A percentile compares a stretch with the other conserved stretches of the same genome.
phyloP scores from a whole-genome alignment of 768 basidiomycete species.

The Panellus pusillus region DNA sequence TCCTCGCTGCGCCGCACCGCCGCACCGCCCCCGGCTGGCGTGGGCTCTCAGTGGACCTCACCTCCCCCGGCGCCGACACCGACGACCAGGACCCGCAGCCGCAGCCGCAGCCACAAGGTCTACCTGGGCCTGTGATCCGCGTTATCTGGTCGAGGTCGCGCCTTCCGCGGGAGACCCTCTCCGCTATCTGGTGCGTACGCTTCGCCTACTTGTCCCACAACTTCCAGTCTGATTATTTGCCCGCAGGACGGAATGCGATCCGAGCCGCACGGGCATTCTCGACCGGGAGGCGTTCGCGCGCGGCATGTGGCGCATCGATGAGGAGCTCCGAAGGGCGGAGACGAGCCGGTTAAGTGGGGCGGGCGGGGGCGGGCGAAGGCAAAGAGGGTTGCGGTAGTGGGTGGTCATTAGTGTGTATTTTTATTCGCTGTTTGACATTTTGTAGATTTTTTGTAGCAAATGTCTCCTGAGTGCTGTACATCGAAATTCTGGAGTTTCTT shows the following conservation, averaged over 20 bases:
- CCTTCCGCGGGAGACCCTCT: slow-evolving; percentile 32
- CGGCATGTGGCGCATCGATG: slow-evolving; percentile 88
- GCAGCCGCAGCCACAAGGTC: slow-evolving; percentile 3
- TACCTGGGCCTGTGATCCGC: slow-evolving; percentile 9
- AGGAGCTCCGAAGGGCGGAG: slow-evolving; percentile 64
- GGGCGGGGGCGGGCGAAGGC: no score
- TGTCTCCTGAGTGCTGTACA: no score
- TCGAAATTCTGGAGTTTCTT: no score
- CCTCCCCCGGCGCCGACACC: slow-evolving; percentile 9
- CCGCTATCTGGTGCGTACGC: slow-evolving; percentile 63
- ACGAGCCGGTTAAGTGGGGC: not conserved
- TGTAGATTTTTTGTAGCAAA: no score
- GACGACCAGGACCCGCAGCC: slow-evolving; percentile 15
- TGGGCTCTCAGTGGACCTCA: slow-evolving; percentile 67
- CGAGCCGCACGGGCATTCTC: slow-evolving; percentile 52
- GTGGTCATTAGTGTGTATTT: no score
- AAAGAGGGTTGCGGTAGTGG: not conserved
- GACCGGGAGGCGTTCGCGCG: slow-evolving; percentile 66
- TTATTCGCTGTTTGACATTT: no score
- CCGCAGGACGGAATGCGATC: slow-evolving; percentile 71
- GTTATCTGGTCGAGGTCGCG: slow-evolving; percentile 16
- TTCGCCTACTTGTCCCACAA: not conserved
- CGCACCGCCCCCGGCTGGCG: slow-evolving; percentile 69
- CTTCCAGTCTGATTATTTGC: slow-evolving; percentile 4
- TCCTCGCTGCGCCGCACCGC: slow-evolving; percentile 37